phyloP scores from a whole-genome alignment of 164 flowering plant species.

The Sextonia rubra region DNA sequence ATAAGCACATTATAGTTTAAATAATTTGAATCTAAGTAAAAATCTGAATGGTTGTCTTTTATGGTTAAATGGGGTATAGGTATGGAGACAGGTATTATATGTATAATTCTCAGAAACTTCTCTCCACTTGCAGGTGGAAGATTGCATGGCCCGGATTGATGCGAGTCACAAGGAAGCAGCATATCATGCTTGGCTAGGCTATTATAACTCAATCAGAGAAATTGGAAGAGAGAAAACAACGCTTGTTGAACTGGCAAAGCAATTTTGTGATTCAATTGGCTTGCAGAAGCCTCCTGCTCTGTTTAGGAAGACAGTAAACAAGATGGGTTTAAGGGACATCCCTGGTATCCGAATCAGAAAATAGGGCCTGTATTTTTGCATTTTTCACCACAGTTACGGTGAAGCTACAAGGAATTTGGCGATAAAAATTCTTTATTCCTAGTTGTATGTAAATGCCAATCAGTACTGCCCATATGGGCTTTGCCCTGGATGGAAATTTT shows the following conservation, averaged over 20 bases:
- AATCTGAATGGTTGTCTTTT: too few species aligned
- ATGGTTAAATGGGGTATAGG: too few species aligned
- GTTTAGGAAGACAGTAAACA: conserved; percentile 72
- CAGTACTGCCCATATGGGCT: too few species aligned
- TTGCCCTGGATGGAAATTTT: too few species aligned
- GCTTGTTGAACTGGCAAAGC: conserved; percentile 72
- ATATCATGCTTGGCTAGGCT: conserved; percentile 98
- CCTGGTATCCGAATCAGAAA: conserved; percentile 77
- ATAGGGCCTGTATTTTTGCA: conserved; percentile 15
- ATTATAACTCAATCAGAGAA: conserved; percentile 82
- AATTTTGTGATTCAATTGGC: conserved; percentile 65
- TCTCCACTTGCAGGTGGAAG: conserved; percentile 43
- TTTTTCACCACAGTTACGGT: too few species aligned
- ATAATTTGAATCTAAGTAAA: too few species aligned
- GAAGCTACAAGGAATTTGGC: too few species aligned
- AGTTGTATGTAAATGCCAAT: too few species aligned
- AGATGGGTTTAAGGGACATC: conserved; percentile 87
- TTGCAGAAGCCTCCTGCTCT: conserved; percentile 70
- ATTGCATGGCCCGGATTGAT: conserved; percentile 63
- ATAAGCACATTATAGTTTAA: too few species aligned
- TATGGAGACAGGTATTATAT: neutral
- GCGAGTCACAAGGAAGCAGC: conserved; percentile 81
- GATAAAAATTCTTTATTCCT: too few species aligned
- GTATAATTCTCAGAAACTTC: neutral
- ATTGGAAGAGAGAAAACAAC: conserved; percentile 86